These are phyloP conservation scores for Buxus sempervirens DNA, from an alignment of 164 flowering plant species.

Conservation along the genomic window DNA sequence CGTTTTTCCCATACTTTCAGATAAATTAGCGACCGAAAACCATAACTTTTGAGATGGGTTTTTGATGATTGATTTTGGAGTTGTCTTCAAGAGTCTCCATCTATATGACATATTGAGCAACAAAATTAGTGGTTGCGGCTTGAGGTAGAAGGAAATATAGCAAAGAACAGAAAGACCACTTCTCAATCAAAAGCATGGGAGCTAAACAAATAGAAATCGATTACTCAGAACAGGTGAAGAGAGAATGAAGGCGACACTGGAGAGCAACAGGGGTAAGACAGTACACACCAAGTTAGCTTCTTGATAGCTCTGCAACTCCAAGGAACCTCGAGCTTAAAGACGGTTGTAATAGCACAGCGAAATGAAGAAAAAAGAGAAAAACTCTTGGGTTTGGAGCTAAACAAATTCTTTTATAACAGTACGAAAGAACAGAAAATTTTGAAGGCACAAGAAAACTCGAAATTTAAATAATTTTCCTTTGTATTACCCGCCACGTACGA, in stretches of 20 bases:
- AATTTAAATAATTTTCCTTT: no score
- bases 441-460: no score
- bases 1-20: background rate
- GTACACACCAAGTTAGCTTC: background rate
- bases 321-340: background rate
- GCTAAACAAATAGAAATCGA: background rate
- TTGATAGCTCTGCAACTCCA: background rate
- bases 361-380: no score
- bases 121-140: no score
- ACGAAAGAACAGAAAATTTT: no score
- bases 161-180: no score
- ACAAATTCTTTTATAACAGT: no score
- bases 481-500: no score
- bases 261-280: background rate
- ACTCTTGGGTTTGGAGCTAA: no score
- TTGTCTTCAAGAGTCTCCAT: slow-evolving; percentile 1
- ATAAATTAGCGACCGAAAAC: background rate
- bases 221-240: background rate
- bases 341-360: no score
- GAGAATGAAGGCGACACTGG: background rate
- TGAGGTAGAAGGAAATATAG: background rate
- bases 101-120: slow-evolving; percentile 13
- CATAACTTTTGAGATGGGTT: background rate
- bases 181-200: background rate
- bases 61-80: background rate